Base-by-base conservation (phyloP, 2,329 filamentous ascomycete genomes). In the Byssochlamys sp. region DNA sequence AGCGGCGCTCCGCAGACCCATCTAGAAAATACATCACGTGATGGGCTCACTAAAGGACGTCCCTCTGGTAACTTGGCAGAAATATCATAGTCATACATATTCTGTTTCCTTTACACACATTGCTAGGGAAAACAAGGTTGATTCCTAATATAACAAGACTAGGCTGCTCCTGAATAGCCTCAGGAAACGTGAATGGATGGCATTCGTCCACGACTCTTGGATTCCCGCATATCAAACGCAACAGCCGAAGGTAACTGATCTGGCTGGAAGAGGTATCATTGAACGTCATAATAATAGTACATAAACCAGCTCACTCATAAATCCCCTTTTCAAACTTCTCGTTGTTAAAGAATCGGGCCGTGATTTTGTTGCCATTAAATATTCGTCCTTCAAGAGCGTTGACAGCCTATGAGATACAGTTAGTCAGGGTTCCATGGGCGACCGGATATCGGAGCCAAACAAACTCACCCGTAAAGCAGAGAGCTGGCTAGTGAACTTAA, bases 401-500 rank as follows among this genome's bases (percentile, higher is more conserved):
- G 54, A 97, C 90, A 55, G 92, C 92, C 87, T 91, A 59, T 57
- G 48, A 39, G 35, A 57, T 54, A 55, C 68, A 51, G 69, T 59
- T 58, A 62, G 27, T 25, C 19, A 58, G 24, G 4, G 24, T n/a
- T 25, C 52, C 53, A 54, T 19, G 27, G 27, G 24, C 50, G 51
- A 48, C 53, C 51, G 28, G 57, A 35, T 25, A 52, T 33, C 50
- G 27, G 7, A 29, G 24, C 14, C 49, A 52, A 51, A 19, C 19
- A 19, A 55, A 81, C 86, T 77, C 79, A 91, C 89, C 65, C 91
- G 82, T 58, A 97, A 75, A 12, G 91, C 94, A 52, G 89, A 94
- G 56, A 97, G 78, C 66, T 87, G 84, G 63, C 88, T 88, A 1
- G 89, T 92, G 69, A 97, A 99, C 71, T 95, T 90, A 71, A 99